phyloP scores from a whole-genome alignment of 2,329 filamentous ascomycete genomes.

The Chrysosporium keratinophilum region DNA sequence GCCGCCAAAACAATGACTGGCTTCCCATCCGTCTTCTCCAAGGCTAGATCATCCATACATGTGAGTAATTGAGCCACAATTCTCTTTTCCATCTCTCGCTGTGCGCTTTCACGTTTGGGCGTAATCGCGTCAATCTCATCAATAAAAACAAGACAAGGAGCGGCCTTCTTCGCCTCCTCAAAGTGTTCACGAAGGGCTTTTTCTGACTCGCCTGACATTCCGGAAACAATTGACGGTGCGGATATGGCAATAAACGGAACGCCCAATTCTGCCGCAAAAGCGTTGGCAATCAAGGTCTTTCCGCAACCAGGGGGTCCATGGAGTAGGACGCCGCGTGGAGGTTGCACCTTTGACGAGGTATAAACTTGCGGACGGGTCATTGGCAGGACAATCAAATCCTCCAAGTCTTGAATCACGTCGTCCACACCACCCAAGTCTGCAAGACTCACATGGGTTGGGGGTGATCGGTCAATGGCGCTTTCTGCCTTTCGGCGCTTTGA shows the following conservation, averaged over 20 bases:
- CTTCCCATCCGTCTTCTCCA: conserved; percentile 61
- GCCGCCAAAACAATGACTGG: conserved; percentile 84
- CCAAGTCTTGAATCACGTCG: conserved; percentile 57
- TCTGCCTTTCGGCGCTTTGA: conserved; percentile 54
- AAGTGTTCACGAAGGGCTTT: conserved; percentile 77
- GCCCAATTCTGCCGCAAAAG: conserved; percentile 63
- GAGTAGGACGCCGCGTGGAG: conserved; percentile 63
- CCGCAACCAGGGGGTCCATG: conserved; percentile 79
- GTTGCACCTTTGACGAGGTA: conserved; percentile 53
- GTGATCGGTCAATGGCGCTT: conserved; percentile 49
- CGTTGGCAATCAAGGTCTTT: conserved; percentile 74
- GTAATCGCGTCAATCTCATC: conserved; percentile 89
- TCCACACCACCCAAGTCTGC: conserved; percentile 68
- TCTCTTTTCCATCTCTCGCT: conserved; percentile 80
- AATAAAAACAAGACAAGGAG: conserved; percentile 83
- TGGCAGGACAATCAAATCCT: conserved; percentile 62
- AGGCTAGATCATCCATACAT: conserved; percentile 72
- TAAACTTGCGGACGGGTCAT: conserved; percentile 60
- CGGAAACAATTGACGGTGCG: conserved; percentile 68
- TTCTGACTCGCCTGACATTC: conserved; percentile 82
- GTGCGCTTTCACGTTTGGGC: conserved; percentile 69
- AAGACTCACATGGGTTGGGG: conserved; percentile 57
- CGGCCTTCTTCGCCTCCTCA: conserved; percentile 74
- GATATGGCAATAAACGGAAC: conserved; percentile 74
- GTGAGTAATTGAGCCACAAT: conserved; percentile 74